Base-by-base conservation (phyloP, 345 rosid species). In the Rhodamnia rubescens region DNA sequence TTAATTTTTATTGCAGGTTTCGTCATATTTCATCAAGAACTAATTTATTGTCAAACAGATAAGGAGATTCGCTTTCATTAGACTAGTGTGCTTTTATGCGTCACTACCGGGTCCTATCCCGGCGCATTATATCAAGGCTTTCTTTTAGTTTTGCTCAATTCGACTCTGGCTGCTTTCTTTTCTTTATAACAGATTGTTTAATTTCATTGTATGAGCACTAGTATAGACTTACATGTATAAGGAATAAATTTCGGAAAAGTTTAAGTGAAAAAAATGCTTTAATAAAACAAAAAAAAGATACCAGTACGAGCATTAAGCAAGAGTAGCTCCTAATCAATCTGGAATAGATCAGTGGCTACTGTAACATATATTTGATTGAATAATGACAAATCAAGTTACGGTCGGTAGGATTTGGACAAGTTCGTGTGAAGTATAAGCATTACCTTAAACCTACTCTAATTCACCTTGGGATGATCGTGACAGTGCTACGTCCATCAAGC, bases 301-400 rank as follows among this genome's bases (percentile, higher is more conserved):
- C 5, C 29, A 14, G 26, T 1, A 11, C 15, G 12, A 57, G 64
- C 29, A 5, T 57, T 26, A 57, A 26, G 64, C 12, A 26, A 6
- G 8, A 14, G 1, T 57, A 26, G 0, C 0, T 56, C 24, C 24
- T 24, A 22, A 56, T 56, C 6, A 12, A 0, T 56, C 24, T 56
- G 9, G 2, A 56, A 56, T 56, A 24, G 7, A 56, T 56, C 24
- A 24, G 27, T 56, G 59, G n/a, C 1, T 1, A 12, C 27, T 56
- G n/a, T 56, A 24, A 10, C 14, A 56, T 56, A 24, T 9, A 56
- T 56, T 24, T 56, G 13, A 0, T 4, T 56, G 27, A 56, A 56
- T 24, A 56, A 56, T 56, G 13, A 24, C 9, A 56, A 56, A 24
- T 24, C 59, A 10, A 24, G 11, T 24, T 56, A 56, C 5, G 59